Base-by-base conservation (phyloP, 768 basidiomycete genomes). In the Gloeophyllum trabeum region DNA sequence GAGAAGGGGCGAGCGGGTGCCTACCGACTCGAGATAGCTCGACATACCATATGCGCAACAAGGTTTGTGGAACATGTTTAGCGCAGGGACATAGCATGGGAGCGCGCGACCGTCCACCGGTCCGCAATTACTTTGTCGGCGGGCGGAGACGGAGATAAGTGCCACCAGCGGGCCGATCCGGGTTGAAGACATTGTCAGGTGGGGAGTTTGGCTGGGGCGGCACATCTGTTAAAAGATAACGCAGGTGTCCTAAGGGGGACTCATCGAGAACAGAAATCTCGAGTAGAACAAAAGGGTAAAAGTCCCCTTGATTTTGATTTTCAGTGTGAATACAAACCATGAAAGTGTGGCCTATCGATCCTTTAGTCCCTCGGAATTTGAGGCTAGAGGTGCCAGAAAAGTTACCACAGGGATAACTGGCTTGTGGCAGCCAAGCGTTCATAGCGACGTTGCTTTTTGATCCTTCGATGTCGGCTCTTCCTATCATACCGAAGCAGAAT, bases 281-380 rank as follows among this genome's bases (percentile, higher is more conserved):
- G 61, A 71, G 75, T 79, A 70, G 79, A 81, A 71, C 73, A 79
- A 78, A 78, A 78, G 76, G 76, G 76, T 73, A 78, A 77, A 78
- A 75, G 76, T 73, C 70, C 71, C 71, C 75, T 79, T 79, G 77
- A 79, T 78, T 74, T 78, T 75, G 78, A 79, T 78, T 76, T 79
- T 78, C 76, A 79, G 75, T 77, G 70, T 73, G 73, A 75, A 79
- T 76, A 79, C 73, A 76, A 76, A 79, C 76, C 75, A 75, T 77
- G 76, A 80, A 79, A 81, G 78, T 74, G 75, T 75, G 76, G 79
- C 76, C 78, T 78, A 79, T 79, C 75, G 75, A 80, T 79, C 77
- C 76, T 79, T 81, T 77, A 75, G 76, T 75, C 74, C 74, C 73
- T 76, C 72, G 62, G 77, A 76, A 71, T 78, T 76, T 75, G 72